Evolutionary conservation across 73 alveolate genomes (phyloP), one percentile per base, ranked within the genome.

Genomic region (Diophrys appendiculata): DNA sequence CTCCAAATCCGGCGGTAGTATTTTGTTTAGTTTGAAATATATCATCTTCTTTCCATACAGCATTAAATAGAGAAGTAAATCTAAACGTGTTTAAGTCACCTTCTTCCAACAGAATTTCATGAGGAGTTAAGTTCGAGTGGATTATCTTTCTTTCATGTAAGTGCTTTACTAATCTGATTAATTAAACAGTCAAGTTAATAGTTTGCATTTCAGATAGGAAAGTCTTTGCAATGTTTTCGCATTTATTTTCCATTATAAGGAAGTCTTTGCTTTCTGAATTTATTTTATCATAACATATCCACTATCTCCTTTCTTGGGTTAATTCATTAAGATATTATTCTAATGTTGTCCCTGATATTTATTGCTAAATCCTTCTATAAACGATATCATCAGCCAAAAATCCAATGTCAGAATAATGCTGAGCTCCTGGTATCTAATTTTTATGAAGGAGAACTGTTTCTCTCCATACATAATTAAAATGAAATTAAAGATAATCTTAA

Each of bases 101-200:
- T 0, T 83, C 81, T 35, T 68, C 53, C 82, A 81, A 69, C 60
- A 55, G 77, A 2, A 88, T 73, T 53, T 88, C 81, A 14, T 69
- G 22, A 0, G 91, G 91, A 32, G 65, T 77, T 14, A 88, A 28
- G 43, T 88, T 88, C 0, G 91, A 72, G 55, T 88, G 95, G 14
- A 88, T n/a, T 0, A 88, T 88, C 65, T 81, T 77, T 54, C 23
- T 31, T 2, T 56, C 52, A 56, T 88, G 95, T 25, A 88, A 77
- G n/a, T 5, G 70, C 30, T 88, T 77, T 22, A 88, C 26, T 29
- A 74, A 79, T 26, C 70, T 84, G 2, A 88, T 73, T 2, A 88
- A 11, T 43, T 76, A 70, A 27, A 80, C 18, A 0, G 72, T 71
- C 26, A 88, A 71, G 34, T 76, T 75, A 27, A 88, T 83, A 14